Percentiles rank a stretch among this genome's conserved stretches.
Evolutionary conservation across 371 early-diverging fungal genomes (phyloP).

Genomic region (Mucor ambiguus): DNA sequence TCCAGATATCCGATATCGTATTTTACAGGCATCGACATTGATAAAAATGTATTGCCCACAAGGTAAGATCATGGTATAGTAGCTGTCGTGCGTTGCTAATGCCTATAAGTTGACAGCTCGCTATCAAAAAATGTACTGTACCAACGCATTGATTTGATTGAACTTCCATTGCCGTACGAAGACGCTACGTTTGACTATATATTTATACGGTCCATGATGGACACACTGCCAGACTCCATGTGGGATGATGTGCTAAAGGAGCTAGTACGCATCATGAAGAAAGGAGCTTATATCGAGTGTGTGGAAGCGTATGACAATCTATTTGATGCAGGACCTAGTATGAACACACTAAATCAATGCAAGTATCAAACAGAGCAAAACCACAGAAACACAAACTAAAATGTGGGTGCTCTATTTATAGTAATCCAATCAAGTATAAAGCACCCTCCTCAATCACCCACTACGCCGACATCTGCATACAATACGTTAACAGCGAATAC

Average conservation of each 20-base stretch:
- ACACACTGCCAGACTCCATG: constrained; percentile 37
- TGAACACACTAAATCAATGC: constrained; percentile 35
- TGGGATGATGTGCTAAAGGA: constrained; percentile 46
- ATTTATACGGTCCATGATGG: constrained; percentile 47
- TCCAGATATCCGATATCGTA: constrained; percentile 39
- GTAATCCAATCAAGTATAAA: constrained; percentile 15
- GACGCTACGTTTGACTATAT: constrained; percentile 46
- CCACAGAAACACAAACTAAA: not conserved
- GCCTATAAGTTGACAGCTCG: not conserved
- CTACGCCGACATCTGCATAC: constrained; percentile 4
- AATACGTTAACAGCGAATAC: not conserved
- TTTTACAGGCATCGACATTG: constrained; percentile 48
- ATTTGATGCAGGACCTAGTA: constrained; percentile 47
- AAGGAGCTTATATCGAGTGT: constrained; percentile 51
- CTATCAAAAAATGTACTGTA: constrained; percentile 33
- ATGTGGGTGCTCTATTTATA: not conserved
- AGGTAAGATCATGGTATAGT: constrained; percentile 16
- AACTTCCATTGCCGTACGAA: constrained; percentile 45
- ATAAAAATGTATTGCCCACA: constrained; percentile 40
- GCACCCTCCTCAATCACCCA: constrained; percentile 18
- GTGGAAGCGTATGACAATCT: constrained; percentile 45
- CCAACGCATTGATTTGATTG: constrained; percentile 39
- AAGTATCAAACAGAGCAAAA: not conserved
- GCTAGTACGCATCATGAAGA: constrained; percentile 46
- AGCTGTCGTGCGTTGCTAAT: not conserved